Base-by-base conservation (phyloP, 768 basidiomycete species). In the Amanita thiersii region DNA sequence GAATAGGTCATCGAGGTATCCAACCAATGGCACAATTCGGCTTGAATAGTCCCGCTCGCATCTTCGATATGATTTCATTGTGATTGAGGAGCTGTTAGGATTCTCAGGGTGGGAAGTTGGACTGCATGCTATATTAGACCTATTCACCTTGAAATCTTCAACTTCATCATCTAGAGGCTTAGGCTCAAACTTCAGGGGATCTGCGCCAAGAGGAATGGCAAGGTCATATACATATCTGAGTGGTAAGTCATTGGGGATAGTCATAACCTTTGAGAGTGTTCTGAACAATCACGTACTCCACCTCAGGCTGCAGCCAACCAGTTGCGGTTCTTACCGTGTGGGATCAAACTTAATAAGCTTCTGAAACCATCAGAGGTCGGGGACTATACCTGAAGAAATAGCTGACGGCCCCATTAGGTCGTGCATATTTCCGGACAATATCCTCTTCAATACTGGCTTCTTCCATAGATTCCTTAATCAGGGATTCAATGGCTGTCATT, bases 391-490 rank as follows among this genome's bases (percentile, higher is more conserved):
- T 72, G 58, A 73, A 81, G 63, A 86, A 89, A 65, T 97, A 97
- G 47, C 84, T 87, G 37, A 90, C 60, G 1, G 75, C 72, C 3
- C 92, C 91, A 7, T 70, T 75, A 5, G 75, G 52, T 46, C 70
- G 75, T 9, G 81, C 68, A 46, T 81, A 63, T 15, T 68, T 62
- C 36, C 72, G 64, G 8, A 88, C 77, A 33, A 89, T 56, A n/a
- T 66, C 59, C 39, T 80, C 80, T 2, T 69, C 66, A 17, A 97
- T 68, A 50, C 82, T 89, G 2, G 92, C 94, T 59, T 99, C 94
- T 55, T 98, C 94, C 70, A 78, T 81, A 41, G 87, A 84, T 59
- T 97, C 94, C 56, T 94, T 96, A 26, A 93, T 72, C 32, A 97
- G 64, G 1, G 79, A 72, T 36, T 91, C 83, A 36, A 86, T 75